Conservation (phyloP, 352 stramenopile species). For the Achlya hypogyna region DNA sequence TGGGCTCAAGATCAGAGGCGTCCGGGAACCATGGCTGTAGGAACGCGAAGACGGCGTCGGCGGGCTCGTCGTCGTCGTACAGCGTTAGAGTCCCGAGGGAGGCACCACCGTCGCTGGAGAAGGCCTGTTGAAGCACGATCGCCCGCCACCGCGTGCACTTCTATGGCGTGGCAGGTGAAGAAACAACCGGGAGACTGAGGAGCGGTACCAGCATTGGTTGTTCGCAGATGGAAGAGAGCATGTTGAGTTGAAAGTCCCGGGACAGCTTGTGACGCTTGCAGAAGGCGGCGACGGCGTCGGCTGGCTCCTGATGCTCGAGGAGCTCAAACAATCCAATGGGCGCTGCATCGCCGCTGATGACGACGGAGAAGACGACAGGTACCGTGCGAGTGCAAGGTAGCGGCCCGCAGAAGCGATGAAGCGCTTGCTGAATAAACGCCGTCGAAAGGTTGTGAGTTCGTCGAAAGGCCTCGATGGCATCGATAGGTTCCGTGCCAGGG, state of each 20-base stretch:
- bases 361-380: slow-evolving; percentile 34
- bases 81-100: slow-evolving; percentile 41
- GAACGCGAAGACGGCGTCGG: slow-evolving; percentile 41
- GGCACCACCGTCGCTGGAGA: too few relatives aligned
- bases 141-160: too few relatives aligned
- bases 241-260: slow-evolving; percentile 22
- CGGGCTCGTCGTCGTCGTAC: slow-evolving; percentile 40
- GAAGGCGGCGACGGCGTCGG: slow-evolving; percentile 43
- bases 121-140: too few relatives aligned
- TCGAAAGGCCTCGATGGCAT: slow-evolving; percentile 44
- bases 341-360: slow-evolving; percentile 25
- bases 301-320: slow-evolving; percentile 40
- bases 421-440: slow-evolving; percentile 31
- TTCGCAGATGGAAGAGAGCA: too few relatives aligned
- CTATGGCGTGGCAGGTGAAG: too few relatives aligned
- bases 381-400: slow-evolving; percentile 36
- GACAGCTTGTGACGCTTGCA: slow-evolving; percentile 27
- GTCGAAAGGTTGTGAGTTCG: slow-evolving; percentile 26
- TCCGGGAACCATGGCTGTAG: slow-evolving; percentile 28
- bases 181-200: too few relatives aligned
- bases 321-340: slow-evolving; percentile 37
- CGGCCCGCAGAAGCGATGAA: slow-evolving; percentile 32
- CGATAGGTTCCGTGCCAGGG: slow-evolving; percentile 31
- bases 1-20: slow-evolving; percentile 26
- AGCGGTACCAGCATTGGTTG: too few relatives aligned